These are phyloP conservation scores for Alternaria angustiovoidea DNA, from an alignment of 2,329 filamentous ascomycete species.

Conservation along the genomic window DNA sequence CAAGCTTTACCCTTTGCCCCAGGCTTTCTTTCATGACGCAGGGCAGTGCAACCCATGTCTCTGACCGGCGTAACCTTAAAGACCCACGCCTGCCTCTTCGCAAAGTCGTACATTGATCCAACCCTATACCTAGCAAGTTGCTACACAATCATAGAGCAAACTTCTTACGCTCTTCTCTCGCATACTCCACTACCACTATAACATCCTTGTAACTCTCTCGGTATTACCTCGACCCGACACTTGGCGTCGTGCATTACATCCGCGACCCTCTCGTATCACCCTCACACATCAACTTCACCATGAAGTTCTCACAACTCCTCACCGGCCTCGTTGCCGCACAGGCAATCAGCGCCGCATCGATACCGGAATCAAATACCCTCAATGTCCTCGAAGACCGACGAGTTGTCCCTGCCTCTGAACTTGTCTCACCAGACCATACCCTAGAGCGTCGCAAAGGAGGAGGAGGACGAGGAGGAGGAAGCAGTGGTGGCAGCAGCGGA, in stretches of 20 bases:
- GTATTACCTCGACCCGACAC: constrained; percentile 1
- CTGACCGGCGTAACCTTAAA: constrained; percentile 14
- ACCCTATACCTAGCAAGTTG: constrained; percentile 10
- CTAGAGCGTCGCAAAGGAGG: constrained; percentile 51
- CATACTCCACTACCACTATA: not conserved
- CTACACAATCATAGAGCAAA: constrained; percentile 14
- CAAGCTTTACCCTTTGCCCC: constrained; percentile 8
- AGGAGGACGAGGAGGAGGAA: constrained; percentile 44
- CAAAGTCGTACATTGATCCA: not conserved
- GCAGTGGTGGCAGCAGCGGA: constrained; percentile 20
- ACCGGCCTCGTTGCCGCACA: constrained; percentile 35
- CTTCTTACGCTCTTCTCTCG: not conserved
- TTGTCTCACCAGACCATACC: constrained; percentile 43
- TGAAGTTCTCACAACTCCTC: constrained; percentile 39
- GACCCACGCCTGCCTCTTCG: constrained; percentile 14
- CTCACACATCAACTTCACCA: constrained; percentile 22
- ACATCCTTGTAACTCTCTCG: not conserved
- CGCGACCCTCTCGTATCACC: constrained; percentile 3
- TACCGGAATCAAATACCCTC: constrained; percentile 40
- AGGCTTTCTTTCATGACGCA: constrained; percentile 25
- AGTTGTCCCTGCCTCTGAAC: constrained; percentile 22
- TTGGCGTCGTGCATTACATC: constrained; percentile 12
- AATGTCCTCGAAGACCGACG: constrained; percentile 29
- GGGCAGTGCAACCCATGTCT: constrained; percentile 15
- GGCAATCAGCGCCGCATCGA: constrained; percentile 34